These are phyloP conservation scores for Plasmodium gonderi DNA, from an alignment of 169 alveolate species.

Conservation along the genomic window DNA sequence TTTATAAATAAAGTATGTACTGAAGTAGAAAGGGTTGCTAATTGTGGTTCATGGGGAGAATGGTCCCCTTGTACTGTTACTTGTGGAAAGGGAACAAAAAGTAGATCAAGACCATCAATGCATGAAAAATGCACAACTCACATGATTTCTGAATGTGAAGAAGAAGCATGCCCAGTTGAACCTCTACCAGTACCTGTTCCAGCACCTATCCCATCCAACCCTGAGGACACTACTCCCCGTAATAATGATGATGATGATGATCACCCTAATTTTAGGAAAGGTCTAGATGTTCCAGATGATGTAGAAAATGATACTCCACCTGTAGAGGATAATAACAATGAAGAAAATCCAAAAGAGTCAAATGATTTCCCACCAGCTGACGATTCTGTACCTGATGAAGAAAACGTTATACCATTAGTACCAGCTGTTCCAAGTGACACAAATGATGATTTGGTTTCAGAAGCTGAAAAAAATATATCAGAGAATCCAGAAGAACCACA, in stretches of 20 bases:
- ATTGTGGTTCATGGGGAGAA: slow-evolving; percentile 51
- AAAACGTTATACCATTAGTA: background rate
- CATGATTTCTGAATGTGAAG: slow-evolving; percentile 3
- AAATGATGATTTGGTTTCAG: background rate
- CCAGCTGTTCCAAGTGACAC: background rate
- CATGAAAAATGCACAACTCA: slow-evolving; percentile 19
- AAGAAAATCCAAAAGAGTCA: background rate
- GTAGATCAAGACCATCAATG: slow-evolving; percentile 14
- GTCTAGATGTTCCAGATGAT: slow-evolving; percentile 10
- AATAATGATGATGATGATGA: slow-evolving; percentile 2
- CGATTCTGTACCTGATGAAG: background rate
- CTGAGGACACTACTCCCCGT: background rate
- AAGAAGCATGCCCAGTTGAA: slow-evolving; percentile 8
- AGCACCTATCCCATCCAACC: background rate
- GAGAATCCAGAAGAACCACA: background rate
- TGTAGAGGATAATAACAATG: background rate
- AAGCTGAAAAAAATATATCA: background rate
- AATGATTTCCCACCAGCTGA: background rate
- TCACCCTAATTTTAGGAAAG: background rate
- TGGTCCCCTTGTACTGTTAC: slow-evolving; percentile 46
- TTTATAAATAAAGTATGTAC: slow-evolving; percentile 28
- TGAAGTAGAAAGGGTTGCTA: slow-evolving; percentile 46
- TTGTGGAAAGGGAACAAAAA: slow-evolving; percentile 50
- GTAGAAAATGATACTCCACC: background rate
- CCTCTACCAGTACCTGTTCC: background rate